Conservation (phyloP, 345 rosid genomes). For the Toxicodendron radicans region DNA sequence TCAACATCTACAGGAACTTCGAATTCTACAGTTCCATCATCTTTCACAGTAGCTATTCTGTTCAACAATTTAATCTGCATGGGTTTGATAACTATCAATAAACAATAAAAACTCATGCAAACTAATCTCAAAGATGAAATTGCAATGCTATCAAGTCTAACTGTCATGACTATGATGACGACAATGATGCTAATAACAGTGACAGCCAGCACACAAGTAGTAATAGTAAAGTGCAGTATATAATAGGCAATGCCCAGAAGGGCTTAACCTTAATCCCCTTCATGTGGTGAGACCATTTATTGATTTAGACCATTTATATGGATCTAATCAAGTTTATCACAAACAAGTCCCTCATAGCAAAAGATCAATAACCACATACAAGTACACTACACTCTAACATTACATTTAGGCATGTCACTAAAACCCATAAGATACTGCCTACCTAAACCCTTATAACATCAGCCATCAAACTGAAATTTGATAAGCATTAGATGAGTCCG, state of each 20-base stretch:
- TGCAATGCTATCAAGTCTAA: background rate
- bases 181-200: background rate
- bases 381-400: background rate
- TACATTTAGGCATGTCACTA: background rate
- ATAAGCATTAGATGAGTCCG: background rate
- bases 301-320: slow-evolving; percentile 1
- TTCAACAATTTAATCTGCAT: slow-evolving; percentile 80
- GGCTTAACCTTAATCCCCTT: background rate
- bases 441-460: background rate
- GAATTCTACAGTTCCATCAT: slow-evolving; percentile 94
- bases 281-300: background rate
- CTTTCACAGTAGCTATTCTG: slow-evolving; percentile 92
- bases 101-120: slow-evolving; percentile 6
- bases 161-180: background rate
- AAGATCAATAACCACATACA: background rate
- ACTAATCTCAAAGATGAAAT: slow-evolving; percentile 6
- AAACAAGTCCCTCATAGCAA: background rate
- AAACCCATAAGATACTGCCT: background rate
- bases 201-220: slow-evolving; percentile 1
- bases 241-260: background rate
- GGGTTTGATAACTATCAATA: slow-evolving; percentile 25
- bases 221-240: background rate
- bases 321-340: background rate
- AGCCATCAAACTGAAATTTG: background rate
- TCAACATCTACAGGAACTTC: slow-evolving; percentile 82